These are phyloP conservation scores for Stevia rebaudiana DNA, from an alignment of 140 eudicot genomes.

Conservation along the genomic window DNA sequence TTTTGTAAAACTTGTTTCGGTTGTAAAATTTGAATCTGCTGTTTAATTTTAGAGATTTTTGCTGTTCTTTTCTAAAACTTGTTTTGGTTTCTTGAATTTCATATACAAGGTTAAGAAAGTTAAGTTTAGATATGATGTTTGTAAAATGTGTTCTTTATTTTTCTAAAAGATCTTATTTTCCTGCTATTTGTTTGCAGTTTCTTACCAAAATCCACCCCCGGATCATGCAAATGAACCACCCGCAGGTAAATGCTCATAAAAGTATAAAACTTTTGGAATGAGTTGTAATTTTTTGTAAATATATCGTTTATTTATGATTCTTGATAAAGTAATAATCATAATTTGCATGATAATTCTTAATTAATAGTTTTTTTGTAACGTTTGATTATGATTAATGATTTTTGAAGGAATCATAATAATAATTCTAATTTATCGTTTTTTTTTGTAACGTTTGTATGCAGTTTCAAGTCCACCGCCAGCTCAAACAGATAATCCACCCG, in stretches of 20 bases:
- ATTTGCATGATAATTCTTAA: too few relatives aligned
- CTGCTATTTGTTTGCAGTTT: neutral
- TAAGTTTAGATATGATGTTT: too few relatives aligned
- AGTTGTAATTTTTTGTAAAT: neutral
- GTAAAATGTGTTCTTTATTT: too few relatives aligned
- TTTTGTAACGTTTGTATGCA: neutral
- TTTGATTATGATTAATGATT: too few relatives aligned
- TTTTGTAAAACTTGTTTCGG: neutral
- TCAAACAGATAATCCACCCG: neutral
- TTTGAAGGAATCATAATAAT: too few relatives aligned
- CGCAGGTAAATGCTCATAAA: neutral
- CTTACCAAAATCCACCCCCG: neutral
- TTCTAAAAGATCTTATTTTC: neutral
- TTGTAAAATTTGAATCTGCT: neutral
- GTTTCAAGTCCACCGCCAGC: slow-evolving; percentile 5
- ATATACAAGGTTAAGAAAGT: neutral
- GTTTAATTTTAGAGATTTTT: neutral
- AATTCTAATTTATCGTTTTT: neutral
- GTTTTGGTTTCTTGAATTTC: neutral
- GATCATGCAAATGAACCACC: slow-evolving; percentile 11
- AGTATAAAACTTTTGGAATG: neutral
- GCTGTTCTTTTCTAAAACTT: neutral
- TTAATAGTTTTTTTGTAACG: too few relatives aligned
- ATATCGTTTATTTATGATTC: too few relatives aligned
- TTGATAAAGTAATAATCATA: too few relatives aligned